Percentiles rank a stretch among this genome's conserved stretches.
These are phyloP conservation scores for Volvariella volvacea DNA, from an alignment of 1,284 basidiomycete species.

Conservation along the genomic window DNA sequence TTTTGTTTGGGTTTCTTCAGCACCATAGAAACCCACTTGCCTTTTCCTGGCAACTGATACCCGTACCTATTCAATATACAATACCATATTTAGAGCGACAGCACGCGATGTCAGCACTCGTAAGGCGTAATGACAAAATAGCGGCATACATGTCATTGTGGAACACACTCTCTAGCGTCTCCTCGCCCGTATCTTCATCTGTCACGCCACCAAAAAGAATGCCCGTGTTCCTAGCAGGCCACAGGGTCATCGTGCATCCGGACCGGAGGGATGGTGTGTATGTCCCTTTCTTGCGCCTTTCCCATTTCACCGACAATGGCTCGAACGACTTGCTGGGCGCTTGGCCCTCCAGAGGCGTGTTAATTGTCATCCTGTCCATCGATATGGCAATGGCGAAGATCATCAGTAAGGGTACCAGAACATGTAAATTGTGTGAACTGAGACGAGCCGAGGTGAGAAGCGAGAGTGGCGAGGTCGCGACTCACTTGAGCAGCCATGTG, in stretches of 20 bases:
- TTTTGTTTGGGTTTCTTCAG: slow-evolving; percentile 62
- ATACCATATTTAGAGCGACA: not conserved
- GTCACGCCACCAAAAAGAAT: slow-evolving; percentile 89
- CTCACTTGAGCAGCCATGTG: slow-evolving; percentile 82
- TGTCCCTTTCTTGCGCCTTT: slow-evolving; percentile 72
- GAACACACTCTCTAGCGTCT: slow-evolving; percentile 79
- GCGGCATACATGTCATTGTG: slow-evolving; percentile 73
- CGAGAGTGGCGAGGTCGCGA: not conserved
- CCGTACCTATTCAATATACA: too few relatives aligned
- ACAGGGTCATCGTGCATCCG: slow-evolving; percentile 82
- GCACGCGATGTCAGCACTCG: not conserved
- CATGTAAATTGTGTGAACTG: not conserved
- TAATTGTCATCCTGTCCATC: slow-evolving; percentile 14
- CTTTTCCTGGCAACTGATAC: slow-evolving; percentile 75
- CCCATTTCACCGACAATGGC: slow-evolving; percentile 72
- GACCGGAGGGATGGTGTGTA: slow-evolving; percentile 70
- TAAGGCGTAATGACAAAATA: not conserved
- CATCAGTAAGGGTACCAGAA: slow-evolving; percentile 4
- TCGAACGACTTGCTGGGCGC: slow-evolving; percentile 15
- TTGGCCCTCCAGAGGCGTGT: slow-evolving; percentile 11
- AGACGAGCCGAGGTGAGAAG: not conserved
- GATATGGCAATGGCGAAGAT: slow-evolving; percentile 4
- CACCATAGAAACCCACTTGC: slow-evolving; percentile 76
- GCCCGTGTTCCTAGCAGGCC: slow-evolving; percentile 64
- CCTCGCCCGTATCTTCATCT: slow-evolving; percentile 85